phyloP scores from a whole-genome alignment of 169 alveolate species.

The Babesia bigemina region DNA sequence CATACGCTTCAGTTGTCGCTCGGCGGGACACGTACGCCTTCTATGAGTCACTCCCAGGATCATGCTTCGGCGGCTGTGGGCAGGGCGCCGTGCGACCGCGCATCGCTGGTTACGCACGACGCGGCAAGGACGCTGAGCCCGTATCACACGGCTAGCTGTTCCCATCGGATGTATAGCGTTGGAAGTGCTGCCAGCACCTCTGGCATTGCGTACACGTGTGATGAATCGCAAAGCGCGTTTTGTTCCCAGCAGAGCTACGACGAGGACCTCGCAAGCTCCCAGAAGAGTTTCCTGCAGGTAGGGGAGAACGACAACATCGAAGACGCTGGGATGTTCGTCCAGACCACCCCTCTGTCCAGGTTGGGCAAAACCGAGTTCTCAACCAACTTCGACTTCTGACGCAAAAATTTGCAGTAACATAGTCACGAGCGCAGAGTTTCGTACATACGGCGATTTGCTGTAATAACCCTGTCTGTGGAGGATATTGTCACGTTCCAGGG shows the following conservation, averaged over 20 bases:
- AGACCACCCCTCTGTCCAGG: conserved; percentile 53
- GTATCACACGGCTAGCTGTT: not conserved
- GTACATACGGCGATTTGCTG: too few species aligned
- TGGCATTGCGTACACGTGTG: not conserved
- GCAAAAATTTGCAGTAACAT: too few species aligned
- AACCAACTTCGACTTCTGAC: conserved; percentile 58
- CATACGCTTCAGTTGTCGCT: not conserved
- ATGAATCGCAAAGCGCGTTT: conserved; percentile 15
- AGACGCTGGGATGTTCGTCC: conserved; percentile 51
- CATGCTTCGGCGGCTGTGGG: not conserved
- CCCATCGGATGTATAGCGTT: not conserved
- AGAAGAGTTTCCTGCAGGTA: conserved; percentile 34
- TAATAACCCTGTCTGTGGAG: too few species aligned
- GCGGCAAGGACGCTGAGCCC: not conserved
- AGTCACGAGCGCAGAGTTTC: too few species aligned
- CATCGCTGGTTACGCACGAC: not conserved
- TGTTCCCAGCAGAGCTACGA: conserved; percentile 30
- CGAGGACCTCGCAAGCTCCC: conserved; percentile 30
- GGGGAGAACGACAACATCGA: conserved; percentile 65
- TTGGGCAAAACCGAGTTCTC: conserved; percentile 55
- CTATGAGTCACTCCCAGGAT: not conserved
- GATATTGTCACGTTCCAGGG: too few species aligned
- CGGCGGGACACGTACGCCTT: not conserved
- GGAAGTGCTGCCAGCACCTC: not conserved
- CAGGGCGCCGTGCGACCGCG: not conserved